Evolutionary conservation across 2,329 filamentous ascomycete genomes (phyloP).

Genomic region (Botrytis hyacinthi): DNA sequence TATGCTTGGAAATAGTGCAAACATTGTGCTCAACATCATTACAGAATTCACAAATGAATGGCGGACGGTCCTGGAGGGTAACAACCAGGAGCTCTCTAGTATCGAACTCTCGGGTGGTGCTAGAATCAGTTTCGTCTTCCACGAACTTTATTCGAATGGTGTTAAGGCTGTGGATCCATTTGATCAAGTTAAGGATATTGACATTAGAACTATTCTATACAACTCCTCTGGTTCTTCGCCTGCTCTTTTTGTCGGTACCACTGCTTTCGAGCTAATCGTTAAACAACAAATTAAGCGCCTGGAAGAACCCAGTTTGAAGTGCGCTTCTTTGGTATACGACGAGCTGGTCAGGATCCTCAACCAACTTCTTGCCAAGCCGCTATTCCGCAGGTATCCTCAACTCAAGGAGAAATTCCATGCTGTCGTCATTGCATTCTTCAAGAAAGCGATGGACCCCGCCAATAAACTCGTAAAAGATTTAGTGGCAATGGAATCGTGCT

Average conservation of each 20-base stretch:
- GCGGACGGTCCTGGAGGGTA: conserved; percentile 91
- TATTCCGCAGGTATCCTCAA: conserved; percentile 89
- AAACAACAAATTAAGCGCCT: conserved; percentile 97
- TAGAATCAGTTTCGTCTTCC: conserved; percentile 98
- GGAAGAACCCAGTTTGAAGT: conserved; percentile 96
- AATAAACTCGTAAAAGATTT: conserved; percentile 95
- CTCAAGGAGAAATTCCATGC: conserved; percentile 96
- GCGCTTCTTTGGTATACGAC: conserved; percentile 94
- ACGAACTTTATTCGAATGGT: conserved; percentile 96
- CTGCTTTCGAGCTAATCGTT: conserved; percentile 96
- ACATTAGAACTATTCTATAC: conserved; percentile 95
- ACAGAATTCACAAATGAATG: conserved; percentile 99
- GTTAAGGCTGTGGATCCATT: conserved; percentile 98
- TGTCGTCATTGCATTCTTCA: conserved; percentile 93
- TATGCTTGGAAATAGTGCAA: conserved; percentile 91
- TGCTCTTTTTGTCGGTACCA: conserved; percentile 93
- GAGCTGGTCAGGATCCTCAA: conserved; percentile 93
- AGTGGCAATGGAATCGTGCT: conserved; percentile 92
- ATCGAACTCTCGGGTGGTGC: conserved; percentile 93
- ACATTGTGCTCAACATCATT: conserved; percentile 97
- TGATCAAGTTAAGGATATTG: conserved; percentile 93
- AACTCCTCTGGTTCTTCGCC: conserved; percentile 99
- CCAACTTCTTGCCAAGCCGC: conserved; percentile 80
- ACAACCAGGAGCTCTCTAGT: conserved; percentile 94
- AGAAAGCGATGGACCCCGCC: conserved; percentile 96